Evolutionary conservation across 1,284 basidiomycete species (phyloP).

Genomic region (Anthracocystis panici-leucophaei): DNA sequence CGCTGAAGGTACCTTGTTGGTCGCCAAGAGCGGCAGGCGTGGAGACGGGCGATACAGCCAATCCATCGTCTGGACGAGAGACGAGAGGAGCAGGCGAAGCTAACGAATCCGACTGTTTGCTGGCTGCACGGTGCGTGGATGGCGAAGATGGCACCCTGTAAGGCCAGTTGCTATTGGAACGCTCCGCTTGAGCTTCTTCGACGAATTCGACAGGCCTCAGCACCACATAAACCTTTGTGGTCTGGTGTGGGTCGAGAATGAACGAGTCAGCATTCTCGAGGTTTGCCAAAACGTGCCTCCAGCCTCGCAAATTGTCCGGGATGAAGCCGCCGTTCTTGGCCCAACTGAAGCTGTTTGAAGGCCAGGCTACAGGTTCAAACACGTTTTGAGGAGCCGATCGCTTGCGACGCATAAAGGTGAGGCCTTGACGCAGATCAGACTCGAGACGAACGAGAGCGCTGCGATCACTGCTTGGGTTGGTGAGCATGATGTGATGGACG

Average conservation of each 20-base stretch:
- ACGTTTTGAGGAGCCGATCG: constrained; percentile 42
- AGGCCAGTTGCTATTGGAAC: constrained; percentile 20
- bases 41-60: constrained; percentile 33
- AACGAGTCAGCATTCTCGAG: constrained; percentile 59
- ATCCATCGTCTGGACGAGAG: constrained; percentile 13
- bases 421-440: constrained; percentile 51
- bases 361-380: constrained; percentile 49
- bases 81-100: constrained; percentile 8
- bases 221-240: constrained; percentile 56
- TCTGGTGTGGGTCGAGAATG: constrained; percentile 53
- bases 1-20: constrained; percentile 31
- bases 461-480: constrained; percentile 40
- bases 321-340: constrained; percentile 59
- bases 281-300: constrained; percentile 64
- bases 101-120: constrained; percentile 17
- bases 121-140: constrained; percentile 11
- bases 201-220: constrained; percentile 54
- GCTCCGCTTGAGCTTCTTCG: constrained; percentile 41
- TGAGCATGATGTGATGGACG: constrained; percentile 47
- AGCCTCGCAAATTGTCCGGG: constrained; percentile 57
- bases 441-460: constrained; percentile 57
- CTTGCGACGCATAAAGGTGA: constrained; percentile 60
- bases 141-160: constrained; percentile 26
- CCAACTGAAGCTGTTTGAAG: constrained; percentile 63
- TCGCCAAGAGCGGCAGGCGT: constrained; percentile 45